These are phyloP conservation scores for Sarcocystis neurona DNA, from an alignment of 169 alveolate species.

Conservation along the genomic window DNA sequence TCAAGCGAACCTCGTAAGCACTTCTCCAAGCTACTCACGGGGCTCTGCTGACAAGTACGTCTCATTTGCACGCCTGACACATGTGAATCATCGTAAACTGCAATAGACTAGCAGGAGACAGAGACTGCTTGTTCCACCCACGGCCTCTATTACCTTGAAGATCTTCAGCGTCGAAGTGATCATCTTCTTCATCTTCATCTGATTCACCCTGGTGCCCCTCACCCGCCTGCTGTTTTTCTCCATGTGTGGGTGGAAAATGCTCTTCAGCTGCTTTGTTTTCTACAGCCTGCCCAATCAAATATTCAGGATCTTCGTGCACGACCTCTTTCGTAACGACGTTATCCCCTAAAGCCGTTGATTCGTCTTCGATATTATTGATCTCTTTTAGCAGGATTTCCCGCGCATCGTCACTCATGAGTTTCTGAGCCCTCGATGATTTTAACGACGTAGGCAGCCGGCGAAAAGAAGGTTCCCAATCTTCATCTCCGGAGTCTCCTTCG, in stretches of 20 bases:
- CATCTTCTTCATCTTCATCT: conserved; percentile 37
- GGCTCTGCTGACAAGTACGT: too few relatives aligned
- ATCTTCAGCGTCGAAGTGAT: conserved; percentile 41
- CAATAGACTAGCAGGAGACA: too few relatives aligned
- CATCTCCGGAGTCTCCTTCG: conserved; percentile 75
- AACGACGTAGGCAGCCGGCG: conserved; percentile 54
- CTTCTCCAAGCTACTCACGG: too few relatives aligned
- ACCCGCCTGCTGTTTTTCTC: neutral
- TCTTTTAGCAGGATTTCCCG: conserved; percentile 56
- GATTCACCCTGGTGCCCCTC: neutral
- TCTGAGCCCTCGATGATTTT: neutral
- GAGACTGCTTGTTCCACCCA: too few relatives aligned
- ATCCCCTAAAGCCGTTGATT: conserved; percentile 12
- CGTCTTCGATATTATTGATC: conserved; percentile 49
- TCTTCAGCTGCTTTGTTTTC: neutral
- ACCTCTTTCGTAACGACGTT: conserved; percentile 27
- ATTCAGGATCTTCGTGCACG: conserved; percentile 10
- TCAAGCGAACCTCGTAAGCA: too few relatives aligned
- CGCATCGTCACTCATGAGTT: conserved; percentile 16
- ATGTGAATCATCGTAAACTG: too few relatives aligned
- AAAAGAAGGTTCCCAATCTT: conserved; percentile 69
- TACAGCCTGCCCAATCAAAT: neutral
- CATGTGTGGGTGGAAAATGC: neutral
- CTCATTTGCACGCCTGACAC: too few relatives aligned
- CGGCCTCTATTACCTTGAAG: conserved; percentile 32